Evolutionary conservation across 805 yeast species (phyloP).

Genomic region (Wickerhamiella kurtzmanii): DNA sequence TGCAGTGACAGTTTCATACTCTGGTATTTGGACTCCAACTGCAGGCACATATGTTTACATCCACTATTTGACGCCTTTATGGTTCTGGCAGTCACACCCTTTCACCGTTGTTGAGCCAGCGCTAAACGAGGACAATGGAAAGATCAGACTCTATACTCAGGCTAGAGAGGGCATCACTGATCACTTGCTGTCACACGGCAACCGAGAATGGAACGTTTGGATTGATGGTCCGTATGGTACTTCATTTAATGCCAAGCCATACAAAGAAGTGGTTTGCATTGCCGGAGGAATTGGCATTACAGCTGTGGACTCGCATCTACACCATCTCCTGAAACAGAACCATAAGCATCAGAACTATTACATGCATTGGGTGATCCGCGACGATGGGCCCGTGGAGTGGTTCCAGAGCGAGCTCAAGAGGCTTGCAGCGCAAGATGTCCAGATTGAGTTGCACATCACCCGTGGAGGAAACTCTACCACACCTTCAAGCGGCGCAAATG

Average conservation of each 20-base stretch:
- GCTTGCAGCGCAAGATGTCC: not conserved
- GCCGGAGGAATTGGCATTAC: slow-evolving; percentile 69
- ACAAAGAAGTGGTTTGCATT: slow-evolving; percentile 40
- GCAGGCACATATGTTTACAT: slow-evolving; percentile 48
- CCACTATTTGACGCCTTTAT: slow-evolving; percentile 32
- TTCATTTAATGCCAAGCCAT: slow-evolving; percentile 33
- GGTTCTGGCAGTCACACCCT: slow-evolving; percentile 60
- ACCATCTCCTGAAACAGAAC: slow-evolving; percentile 9
- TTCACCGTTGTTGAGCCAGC: slow-evolving; percentile 31
- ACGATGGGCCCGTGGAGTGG: slow-evolving; percentile 38
- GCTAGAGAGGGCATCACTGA: slow-evolving; percentile 40
- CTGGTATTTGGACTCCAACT: slow-evolving; percentile 32
- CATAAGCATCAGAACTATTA: slow-evolving; percentile 24
- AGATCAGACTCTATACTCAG: slow-evolving; percentile 6
- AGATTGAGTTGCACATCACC: not conserved
- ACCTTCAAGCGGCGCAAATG: too few relatives aligned
- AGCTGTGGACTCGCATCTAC: slow-evolving; percentile 36
- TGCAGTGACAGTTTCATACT: slow-evolving; percentile 22
- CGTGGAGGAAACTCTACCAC: not conserved
- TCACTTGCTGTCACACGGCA: slow-evolving; percentile 26
- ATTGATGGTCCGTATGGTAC: slow-evolving; percentile 55
- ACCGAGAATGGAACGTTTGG: slow-evolving; percentile 26
- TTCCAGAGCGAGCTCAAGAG: slow-evolving; percentile 30
- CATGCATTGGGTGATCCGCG: slow-evolving; percentile 54
- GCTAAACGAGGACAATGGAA: slow-evolving; percentile 1